Conservation (phyloP, 495 filamentous ascomycete species). For the Talaromyces proteolyticus region DNA sequence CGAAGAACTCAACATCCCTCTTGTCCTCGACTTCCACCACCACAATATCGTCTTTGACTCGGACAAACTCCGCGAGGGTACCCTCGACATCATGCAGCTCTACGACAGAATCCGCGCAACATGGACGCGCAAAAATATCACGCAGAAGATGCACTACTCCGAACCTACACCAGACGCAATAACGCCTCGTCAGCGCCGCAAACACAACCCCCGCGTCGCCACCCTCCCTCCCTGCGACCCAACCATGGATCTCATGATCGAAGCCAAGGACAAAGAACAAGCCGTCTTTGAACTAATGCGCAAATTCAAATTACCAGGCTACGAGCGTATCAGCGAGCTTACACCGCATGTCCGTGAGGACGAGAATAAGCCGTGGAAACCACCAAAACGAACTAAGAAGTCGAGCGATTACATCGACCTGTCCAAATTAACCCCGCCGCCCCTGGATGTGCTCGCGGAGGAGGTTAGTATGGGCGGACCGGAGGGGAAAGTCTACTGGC, state of each 20-base stretch:
- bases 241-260: slow-evolving; percentile 94
- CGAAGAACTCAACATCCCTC: slow-evolving; percentile 86
- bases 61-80: slow-evolving; percentile 72
- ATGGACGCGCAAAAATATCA: slow-evolving; percentile 83
- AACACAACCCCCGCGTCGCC: slow-evolving; percentile 72
- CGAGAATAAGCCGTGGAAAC: slow-evolving; percentile 60
- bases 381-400: slow-evolving; percentile 42
- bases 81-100: slow-evolving; percentile 68
- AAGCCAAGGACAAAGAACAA: slow-evolving; percentile 98
- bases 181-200: slow-evolving; percentile 68
- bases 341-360: slow-evolving; percentile 71
- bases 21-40: slow-evolving; percentile 92
- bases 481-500: slow-evolving; percentile 89
- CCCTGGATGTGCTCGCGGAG: slow-evolving; percentile 48
- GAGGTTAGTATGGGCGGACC: slow-evolving; percentile 87
- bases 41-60: slow-evolving; percentile 88
- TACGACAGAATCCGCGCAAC: slow-evolving; percentile 73
- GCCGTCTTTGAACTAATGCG: slow-evolving; percentile 93
- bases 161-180: slow-evolving; percentile 72
- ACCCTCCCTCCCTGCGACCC: slow-evolving; percentile 75
- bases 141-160: slow-evolving; percentile 94
- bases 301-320: slow-evolving; percentile 75
- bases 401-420: slow-evolving; percentile 45
- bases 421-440: slow-evolving; percentile 38
- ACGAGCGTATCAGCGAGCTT: slow-evolving; percentile 69